Evolutionary conservation across 2,329 filamentous ascomycete genomes (phyloP).

Genomic region (Apiospora koreana): DNA sequence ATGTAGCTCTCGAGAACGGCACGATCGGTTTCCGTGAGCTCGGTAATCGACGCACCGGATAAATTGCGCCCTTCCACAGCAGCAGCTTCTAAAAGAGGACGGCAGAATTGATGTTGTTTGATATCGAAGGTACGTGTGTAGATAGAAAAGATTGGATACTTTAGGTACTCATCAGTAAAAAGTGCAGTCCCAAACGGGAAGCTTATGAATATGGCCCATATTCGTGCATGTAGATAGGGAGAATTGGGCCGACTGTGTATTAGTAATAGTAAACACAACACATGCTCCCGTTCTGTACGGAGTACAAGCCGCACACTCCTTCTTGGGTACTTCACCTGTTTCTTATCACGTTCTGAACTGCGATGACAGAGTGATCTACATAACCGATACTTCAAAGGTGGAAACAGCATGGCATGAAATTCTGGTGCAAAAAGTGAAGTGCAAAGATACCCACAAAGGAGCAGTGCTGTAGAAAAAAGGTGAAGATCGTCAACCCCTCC

Average conservation of each 20-base stretch:
- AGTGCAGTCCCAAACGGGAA: neutral
- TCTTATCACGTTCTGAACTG: too few species aligned
- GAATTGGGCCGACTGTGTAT: neutral
- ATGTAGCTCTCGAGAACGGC: neutral
- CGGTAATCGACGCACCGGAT: neutral
- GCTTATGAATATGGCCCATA: neutral
- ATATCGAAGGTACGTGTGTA: too few species aligned
- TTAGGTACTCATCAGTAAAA: neutral
- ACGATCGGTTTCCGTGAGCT: neutral
- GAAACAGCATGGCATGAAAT: neutral
- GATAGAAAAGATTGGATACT: too few species aligned
- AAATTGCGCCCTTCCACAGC: neutral
- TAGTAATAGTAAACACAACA: neutral
- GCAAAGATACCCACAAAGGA: neutral
- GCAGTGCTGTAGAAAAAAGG: neutral
- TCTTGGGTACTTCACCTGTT: too few species aligned
- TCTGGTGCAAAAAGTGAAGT: neutral
- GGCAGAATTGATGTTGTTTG: too few species aligned
- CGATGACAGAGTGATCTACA: too few species aligned
- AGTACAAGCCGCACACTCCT: neutral
- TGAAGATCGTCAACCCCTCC: neutral
- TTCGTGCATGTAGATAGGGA: neutral
- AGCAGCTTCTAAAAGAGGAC: neutral
- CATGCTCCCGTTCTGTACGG: too few species aligned
- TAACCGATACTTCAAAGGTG: neutral